Base-by-base conservation (phyloP, 495 filamentous ascomycete species). In the Xeromyces bisporus region DNA sequence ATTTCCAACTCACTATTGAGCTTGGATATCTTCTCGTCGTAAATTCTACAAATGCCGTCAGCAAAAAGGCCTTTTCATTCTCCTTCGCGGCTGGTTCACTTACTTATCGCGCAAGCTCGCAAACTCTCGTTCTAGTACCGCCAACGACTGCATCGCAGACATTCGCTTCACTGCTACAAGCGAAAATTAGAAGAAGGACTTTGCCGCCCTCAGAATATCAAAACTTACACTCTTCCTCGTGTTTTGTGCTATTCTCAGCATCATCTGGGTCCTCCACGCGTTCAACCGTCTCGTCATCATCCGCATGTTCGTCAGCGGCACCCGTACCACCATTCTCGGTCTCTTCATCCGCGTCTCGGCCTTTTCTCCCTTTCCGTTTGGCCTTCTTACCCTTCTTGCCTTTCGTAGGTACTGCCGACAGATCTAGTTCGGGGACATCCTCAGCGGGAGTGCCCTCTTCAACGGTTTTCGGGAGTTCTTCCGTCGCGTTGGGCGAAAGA, bases 81-180 rank as follows among this genome's bases (percentile, higher is more conserved):
- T 25, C 15, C 18, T n/a, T 28, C 12, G 25, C 24, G 39, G 16
- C 11, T 3, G 6, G 24, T 5, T 26, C 26, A 21, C 75, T 57
- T 55, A 93, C 86, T 79, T 83, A 42, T 93, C 83, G 42, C 82
- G 69, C 41, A 93, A 76, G 15, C 72, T 70, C 36, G 75, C 71
- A 53, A 93, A 96, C 39, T 84, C 74, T 45, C 71, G 72, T 50
- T 96, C 87, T 29, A 96, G 74, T 14, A 66, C 63, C 9, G 67
- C 59, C 15, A 93, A 58, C 26, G 82, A 73, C 26, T 86, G 80
- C 62, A 85, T 75, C 0, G 87, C 87, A 18, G 69, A 67, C 46
- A 72, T 77, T 52, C 85, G 86, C 44, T 73, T 78, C 34, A 75
- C 65, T 29, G 77, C 87, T 93, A 45, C 30, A 21, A 34, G 18